Percentiles rank a stretch among this genome's conserved stretches.
Conservation (phyloP, 2,329 filamentous ascomycete species). For the Aspergillus hiratsukae region DNA sequence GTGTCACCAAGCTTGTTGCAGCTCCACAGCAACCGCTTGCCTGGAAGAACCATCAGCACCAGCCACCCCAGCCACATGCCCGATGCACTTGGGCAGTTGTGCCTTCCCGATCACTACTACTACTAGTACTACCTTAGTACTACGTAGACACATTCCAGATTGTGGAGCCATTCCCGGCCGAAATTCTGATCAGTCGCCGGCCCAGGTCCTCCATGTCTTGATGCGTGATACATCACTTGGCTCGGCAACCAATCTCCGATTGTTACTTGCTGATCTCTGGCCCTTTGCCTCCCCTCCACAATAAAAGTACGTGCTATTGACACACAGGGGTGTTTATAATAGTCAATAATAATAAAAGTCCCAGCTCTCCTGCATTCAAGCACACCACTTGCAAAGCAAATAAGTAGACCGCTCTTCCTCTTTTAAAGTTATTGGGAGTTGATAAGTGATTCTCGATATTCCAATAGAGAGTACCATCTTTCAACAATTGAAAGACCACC, state of each 20-base stretch:
- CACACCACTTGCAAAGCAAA: not conserved
- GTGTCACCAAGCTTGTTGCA: not conserved
- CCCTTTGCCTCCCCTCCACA: not conserved
- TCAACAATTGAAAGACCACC: not conserved
- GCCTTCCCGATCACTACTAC: not conserved
- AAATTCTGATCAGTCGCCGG: not conserved
- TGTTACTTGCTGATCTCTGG: not conserved
- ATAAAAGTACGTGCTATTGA: not conserved
- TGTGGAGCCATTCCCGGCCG: not conserved
- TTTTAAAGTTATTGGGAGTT: not conserved
- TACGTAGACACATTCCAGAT: not conserved
- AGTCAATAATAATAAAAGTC: not conserved
- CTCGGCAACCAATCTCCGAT: not conserved
- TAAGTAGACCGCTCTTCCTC: not conserved
- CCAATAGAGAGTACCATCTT: not conserved
- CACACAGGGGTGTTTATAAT: not conserved
- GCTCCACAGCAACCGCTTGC: not conserved
- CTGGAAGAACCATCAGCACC: not conserved
- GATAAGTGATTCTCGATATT: not conserved
- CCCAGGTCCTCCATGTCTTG: not conserved
- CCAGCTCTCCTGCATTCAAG: not conserved
- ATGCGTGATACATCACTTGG: not conserved
- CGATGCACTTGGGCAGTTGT: not conserved
- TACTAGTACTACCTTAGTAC: not conserved
- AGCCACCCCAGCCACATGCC: not conserved